These are phyloP conservation scores for Chytridium lagenaria DNA, from an alignment of 371 early-diverging fungal species.

Conservation along the genomic window DNA sequence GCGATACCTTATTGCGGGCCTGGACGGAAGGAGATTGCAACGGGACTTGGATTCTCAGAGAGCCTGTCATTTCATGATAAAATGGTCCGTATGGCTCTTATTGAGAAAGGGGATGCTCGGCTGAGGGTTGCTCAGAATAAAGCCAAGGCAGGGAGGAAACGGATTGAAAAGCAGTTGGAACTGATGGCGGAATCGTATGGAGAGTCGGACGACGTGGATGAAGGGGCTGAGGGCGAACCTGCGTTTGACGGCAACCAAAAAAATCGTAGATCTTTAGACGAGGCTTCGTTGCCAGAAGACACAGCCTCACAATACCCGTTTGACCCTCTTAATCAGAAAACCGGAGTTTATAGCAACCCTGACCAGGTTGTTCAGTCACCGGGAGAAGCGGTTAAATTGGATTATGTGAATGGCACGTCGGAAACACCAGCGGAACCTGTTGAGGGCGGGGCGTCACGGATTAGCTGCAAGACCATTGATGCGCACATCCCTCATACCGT, in stretches of 20 bases:
- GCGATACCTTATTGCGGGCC: not conserved
- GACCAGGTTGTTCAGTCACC: not conserved
- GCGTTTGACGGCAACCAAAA: not conserved
- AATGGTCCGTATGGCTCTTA: slow-evolving; percentile 5
- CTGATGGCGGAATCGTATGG: not conserved
- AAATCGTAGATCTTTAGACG: not conserved
- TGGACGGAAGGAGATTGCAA: not conserved
- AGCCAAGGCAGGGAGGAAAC: slow-evolving; percentile 1
- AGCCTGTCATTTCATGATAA: slow-evolving; percentile 6
- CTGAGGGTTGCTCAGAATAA: slow-evolving; percentile 6
- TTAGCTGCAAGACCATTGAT: slow-evolving; percentile 14
- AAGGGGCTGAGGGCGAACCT: not conserved
- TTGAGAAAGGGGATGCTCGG: slow-evolving; percentile 4
- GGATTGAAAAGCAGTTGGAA: slow-evolving; percentile 4
- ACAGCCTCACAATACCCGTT: not conserved
- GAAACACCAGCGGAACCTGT: slow-evolving; percentile 1
- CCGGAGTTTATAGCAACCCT: not conserved
- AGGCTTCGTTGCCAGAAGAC: not conserved
- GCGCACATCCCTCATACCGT: slow-evolving; percentile 3
- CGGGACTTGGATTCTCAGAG: not conserved
- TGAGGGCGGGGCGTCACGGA: not conserved
- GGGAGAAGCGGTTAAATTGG: not conserved
- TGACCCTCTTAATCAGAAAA: not conserved
- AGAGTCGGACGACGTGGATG: not conserved
- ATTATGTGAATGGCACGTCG: slow-evolving; percentile 1